A percentile compares a stretch with the other conserved stretches of the same genome.
Evolutionary conservation across 768 basidiomycete species (phyloP).

Genomic region (Ramaria rubella): DNA sequence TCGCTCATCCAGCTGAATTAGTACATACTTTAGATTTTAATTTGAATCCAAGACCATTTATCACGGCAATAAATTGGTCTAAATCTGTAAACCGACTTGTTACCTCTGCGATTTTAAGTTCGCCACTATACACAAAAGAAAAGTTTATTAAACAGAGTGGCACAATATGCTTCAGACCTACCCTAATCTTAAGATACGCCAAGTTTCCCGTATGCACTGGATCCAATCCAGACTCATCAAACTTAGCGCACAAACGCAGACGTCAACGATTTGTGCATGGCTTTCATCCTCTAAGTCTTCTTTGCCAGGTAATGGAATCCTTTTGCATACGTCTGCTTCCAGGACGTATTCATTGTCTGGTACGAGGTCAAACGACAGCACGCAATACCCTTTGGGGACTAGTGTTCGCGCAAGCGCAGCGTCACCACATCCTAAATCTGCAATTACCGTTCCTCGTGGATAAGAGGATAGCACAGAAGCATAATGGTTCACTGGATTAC

Average conservation of each 20-base stretch:
- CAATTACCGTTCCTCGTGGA: slow-evolving; percentile 66
- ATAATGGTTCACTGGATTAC: slow-evolving; percentile 86
- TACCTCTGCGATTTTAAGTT: slow-evolving; percentile 85
- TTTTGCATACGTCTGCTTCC: slow-evolving; percentile 82
- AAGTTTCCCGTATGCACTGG: slow-evolving; percentile 81
- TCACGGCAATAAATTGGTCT: slow-evolving; percentile 57
- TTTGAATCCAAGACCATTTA: slow-evolving; percentile 67
- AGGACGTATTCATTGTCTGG: slow-evolving; percentile 70
- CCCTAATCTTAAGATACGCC: slow-evolving; percentile 81
- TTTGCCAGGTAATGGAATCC: slow-evolving; percentile 76
- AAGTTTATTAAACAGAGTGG: not conserved
- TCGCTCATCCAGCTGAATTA: not conserved
- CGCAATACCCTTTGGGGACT: slow-evolving; percentile 57
- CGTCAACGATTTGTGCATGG: slow-evolving; percentile 77
- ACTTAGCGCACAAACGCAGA: slow-evolving; percentile 89
- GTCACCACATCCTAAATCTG: slow-evolving; percentile 94
- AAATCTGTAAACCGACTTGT: slow-evolving; percentile 71
- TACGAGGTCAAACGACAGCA: slow-evolving; percentile 76
- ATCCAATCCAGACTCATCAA: slow-evolving; percentile 98
- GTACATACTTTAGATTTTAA: slow-evolving; percentile 55
- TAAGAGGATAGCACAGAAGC: slow-evolving; percentile 57
- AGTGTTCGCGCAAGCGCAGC: slow-evolving; percentile 78
- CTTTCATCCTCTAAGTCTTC: slow-evolving; percentile 33
- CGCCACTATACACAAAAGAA: slow-evolving; percentile 46
- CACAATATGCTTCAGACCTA: slow-evolving; percentile 32